Evolutionary conservation across 371 early-diverging fungal species (phyloP), one percentile per base, ranked within the genome.

Genomic region (Apophysomyces trapeziformis): DNA sequence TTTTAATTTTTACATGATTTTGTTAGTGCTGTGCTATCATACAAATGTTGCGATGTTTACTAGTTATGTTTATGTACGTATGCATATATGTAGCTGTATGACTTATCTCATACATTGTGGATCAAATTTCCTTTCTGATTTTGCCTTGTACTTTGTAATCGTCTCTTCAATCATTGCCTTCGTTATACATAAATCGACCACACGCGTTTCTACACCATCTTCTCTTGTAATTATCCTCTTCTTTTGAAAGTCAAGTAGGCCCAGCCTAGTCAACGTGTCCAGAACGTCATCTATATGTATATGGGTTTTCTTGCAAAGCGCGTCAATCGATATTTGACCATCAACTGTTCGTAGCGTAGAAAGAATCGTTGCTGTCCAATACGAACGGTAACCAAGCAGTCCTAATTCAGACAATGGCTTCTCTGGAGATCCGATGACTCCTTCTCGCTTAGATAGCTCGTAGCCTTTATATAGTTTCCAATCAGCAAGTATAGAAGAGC

Each of bases 361-460:
- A 11, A 80, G 8, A 16, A 95, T 77, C 4, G 88, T 83, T 7
- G 87, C 83, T 38, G 85, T 78, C 95, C 95, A 94, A 73, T 88
- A 94, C 1, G 87, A 84, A 37, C 82, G 77, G 64, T 92, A 96
- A 65, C 88, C 86, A 7, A 90, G 73, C 18, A 85, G 74, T 35
- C 93, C 93, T 8, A 93, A 72, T 47, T 87, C 90, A 7, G 92
- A 92, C 13, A 95, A 70, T 26, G 96, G 96, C 68, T 92, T 93
- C 69, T 96, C 96, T 5, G 95, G 95, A 0, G 95, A 93, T 38
- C 97, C 96, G 14, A 92, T 87, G 50, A 90, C 89, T n/a, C 88
- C 87, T 63, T 98, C 96, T 54, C 83, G 85, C 75, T 92, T 95
- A 36, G 95, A 92, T 64, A 99, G 74, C 67, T 95, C 89, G 73